Percentiles rank a stretch among this genome's conserved stretches.
phyloP scores from a whole-genome alignment of 805 yeast genomes.

The Saccharomycopsis olivae region DNA sequence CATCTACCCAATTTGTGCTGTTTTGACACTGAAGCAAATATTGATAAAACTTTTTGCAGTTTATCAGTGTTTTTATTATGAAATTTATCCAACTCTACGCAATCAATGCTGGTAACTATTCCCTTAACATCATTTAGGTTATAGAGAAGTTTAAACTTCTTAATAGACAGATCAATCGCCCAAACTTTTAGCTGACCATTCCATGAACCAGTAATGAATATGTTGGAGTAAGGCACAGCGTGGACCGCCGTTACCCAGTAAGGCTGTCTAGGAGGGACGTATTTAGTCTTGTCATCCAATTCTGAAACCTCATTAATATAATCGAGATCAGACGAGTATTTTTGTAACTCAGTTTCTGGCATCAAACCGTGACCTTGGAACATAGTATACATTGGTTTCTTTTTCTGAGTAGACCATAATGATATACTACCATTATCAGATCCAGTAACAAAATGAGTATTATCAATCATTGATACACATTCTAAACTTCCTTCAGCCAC shows the following conservation, averaged over 20 bases:
- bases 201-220: constrained; percentile 85
- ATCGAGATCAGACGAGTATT: constrained; percentile 41
- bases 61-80: constrained; percentile 29
- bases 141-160: constrained; percentile 50
- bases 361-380: constrained; percentile 71
- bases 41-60: constrained; percentile 39
- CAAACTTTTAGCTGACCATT: constrained; percentile 70
- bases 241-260: constrained; percentile 76
- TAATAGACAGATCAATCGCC: constrained; percentile 56
- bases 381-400: constrained; percentile 67
- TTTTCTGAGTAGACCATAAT: constrained; percentile 86
- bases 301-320: constrained; percentile 8
- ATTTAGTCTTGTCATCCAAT: constrained; percentile 27
- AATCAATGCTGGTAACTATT: constrained; percentile 52
- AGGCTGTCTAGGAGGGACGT: constrained; percentile 67
- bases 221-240: constrained; percentile 76
- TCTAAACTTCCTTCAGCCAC: constrained; percentile 82
- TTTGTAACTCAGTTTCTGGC: constrained; percentile 36
- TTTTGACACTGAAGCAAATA: constrained; percentile 63
- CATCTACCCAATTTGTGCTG: constrained; percentile 89
- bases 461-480: constrained; percentile 84
- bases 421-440: constrained; percentile 86
- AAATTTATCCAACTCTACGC: constrained; percentile 27
- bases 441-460: constrained; percentile 87
- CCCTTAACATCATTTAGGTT: constrained; percentile 55